Evolutionary conservation across 2,329 filamentous ascomycete genomes (phyloP).

Genomic region (Xylaria sp.): DNA sequence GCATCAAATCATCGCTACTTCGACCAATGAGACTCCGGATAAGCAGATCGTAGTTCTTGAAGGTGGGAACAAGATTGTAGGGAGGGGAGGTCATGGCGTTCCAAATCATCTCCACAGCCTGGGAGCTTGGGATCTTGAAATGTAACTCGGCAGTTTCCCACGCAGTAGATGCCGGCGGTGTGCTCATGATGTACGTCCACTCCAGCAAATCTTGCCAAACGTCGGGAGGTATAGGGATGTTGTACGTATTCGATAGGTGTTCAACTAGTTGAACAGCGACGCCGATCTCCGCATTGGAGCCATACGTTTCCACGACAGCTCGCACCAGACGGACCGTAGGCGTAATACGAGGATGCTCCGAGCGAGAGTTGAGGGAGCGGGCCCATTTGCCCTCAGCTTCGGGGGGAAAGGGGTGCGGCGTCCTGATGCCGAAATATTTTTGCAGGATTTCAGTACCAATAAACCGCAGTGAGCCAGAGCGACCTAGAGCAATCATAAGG

Average conservation of each 20-base stretch:
- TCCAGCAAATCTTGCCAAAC: conserved; percentile 75
- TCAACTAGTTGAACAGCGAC: conserved; percentile 69
- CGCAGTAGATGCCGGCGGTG: conserved; percentile 50
- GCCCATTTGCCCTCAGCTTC: background rate
- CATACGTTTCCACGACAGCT: conserved; percentile 74
- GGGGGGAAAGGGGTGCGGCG: conserved; percentile 25
- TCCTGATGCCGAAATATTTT: conserved; percentile 44
- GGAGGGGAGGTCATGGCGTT: conserved; percentile 67
- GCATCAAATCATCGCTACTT: conserved; percentile 26
- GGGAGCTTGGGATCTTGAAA: conserved; percentile 50
- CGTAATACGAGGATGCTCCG: conserved; percentile 42
- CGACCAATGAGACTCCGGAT: conserved; percentile 53
- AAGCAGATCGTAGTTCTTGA: conserved; percentile 64
- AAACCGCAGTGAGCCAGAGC: conserved; percentile 50
- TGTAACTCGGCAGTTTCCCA: conserved; percentile 50
- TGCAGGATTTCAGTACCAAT: conserved; percentile 49
- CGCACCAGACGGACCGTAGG: conserved; percentile 70
- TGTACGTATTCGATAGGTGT: conserved; percentile 68
- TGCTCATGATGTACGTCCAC: conserved; percentile 70
- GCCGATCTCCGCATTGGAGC: conserved; percentile 71
- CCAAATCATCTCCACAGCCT: conserved; percentile 65
- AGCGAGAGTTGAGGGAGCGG: background rate
- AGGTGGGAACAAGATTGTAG: conserved; percentile 64
- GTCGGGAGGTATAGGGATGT: conserved; percentile 63
- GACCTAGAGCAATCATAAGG: conserved; percentile 55